phyloP scores from a whole-genome alignment of 148 eudicot genomes.

The Silene latifolia region DNA sequence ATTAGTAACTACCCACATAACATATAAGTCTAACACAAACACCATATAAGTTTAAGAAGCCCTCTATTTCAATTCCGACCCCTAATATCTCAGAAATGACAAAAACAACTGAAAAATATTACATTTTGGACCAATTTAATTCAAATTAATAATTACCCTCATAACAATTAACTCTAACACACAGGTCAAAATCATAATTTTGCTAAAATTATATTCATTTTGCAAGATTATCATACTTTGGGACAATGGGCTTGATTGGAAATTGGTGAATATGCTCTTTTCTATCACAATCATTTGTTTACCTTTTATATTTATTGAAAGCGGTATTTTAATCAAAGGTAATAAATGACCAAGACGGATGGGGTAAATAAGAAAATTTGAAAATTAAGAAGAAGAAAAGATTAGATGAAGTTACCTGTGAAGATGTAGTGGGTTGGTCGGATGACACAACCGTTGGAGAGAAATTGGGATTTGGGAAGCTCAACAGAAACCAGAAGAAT shows the following conservation, averaged over 20 bases:
- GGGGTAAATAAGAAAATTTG: neutral
- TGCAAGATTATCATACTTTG: neutral
- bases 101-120: slow-evolving; percentile 3
- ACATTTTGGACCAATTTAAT: neutral
- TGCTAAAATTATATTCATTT: neutral
- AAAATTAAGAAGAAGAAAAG: neutral
- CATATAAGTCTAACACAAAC: neutral
- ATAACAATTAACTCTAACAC: neutral
- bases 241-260: neutral
- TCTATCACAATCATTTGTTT: no score
- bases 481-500: neutral
- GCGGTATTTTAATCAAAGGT: no score
- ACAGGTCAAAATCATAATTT: slow-evolving; percentile 7
- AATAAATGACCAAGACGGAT: no score
- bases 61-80: neutral
- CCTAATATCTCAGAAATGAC: neutral
- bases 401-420: neutral
- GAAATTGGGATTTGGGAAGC: neutral
- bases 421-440: neutral
- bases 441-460: neutral
- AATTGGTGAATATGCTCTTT: neutral
- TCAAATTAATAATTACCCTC: slow-evolving; percentile 12
- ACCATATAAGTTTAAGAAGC: neutral
- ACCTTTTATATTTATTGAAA: no score
- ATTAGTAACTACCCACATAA: slow-evolving; percentile 17